Conservation (phyloP, 2,329 filamentous ascomycete genomes). For the Hirsutella thompsonii region DNA sequence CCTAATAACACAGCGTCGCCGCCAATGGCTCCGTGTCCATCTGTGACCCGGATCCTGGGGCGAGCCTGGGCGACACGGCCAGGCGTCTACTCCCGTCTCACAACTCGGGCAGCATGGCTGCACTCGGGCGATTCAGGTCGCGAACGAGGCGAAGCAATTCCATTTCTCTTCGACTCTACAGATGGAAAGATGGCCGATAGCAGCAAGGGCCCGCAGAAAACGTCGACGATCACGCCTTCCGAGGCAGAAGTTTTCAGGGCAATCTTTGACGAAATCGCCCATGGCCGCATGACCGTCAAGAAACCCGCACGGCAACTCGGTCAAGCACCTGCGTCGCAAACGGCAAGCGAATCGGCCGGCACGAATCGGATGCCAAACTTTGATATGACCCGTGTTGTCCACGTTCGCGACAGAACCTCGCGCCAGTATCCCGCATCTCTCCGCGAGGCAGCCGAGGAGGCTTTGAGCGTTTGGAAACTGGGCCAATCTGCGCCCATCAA, state of each 20-base stretch:
- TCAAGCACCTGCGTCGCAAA: neutral
- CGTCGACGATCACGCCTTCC: slow-evolving; percentile 42
- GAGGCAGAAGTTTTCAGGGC: slow-evolving; percentile 47
- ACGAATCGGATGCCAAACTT: slow-evolving; percentile 5
- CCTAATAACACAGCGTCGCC: slow-evolving; percentile 25
- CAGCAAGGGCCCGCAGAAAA: slow-evolving; percentile 8
- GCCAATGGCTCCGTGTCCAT: slow-evolving; percentile 53
- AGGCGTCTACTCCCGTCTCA: slow-evolving; percentile 10
- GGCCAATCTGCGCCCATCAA: slow-evolving; percentile 2
- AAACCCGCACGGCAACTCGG: slow-evolving; percentile 7
- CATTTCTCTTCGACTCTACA: slow-evolving; percentile 42
- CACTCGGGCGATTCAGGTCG: slow-evolving; percentile 2
- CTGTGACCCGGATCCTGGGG: slow-evolving; percentile 41
- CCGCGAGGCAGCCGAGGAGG: slow-evolving; percentile 24
- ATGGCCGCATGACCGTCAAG: slow-evolving; percentile 16
- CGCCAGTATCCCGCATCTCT: slow-evolving; percentile 24
- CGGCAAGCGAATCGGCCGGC: neutral
- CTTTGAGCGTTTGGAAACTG: slow-evolving; percentile 24
- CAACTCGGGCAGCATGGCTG: slow-evolving; percentile 7
- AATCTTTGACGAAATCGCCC: slow-evolving; percentile 34
- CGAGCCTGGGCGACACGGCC: slow-evolving; percentile 9
- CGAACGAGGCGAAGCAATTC: slow-evolving; percentile 27
- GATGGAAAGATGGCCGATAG: slow-evolving; percentile 11
- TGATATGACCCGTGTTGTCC: slow-evolving; percentile 18
- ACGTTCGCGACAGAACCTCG: slow-evolving; percentile 22